Evolutionary conservation across 768 basidiomycete genomes (phyloP).

Genomic region (Kwoniella shandongensis): DNA sequence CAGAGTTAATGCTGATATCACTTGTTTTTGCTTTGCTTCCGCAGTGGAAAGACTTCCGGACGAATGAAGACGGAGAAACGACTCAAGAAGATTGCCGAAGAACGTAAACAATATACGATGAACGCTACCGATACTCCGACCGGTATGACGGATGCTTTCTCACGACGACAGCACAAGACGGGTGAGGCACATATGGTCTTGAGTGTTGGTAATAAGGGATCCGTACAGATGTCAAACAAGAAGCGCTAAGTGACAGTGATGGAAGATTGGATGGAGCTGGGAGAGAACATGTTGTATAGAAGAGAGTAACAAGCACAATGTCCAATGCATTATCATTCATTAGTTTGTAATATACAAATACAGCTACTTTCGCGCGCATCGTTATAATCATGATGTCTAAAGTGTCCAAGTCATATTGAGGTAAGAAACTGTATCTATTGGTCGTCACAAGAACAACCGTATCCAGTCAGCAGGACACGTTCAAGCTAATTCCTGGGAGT

Average conservation of each 20-base stretch:
- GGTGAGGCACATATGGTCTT: conserved; percentile 96
- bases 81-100: conserved; percentile 94
- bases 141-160: conserved; percentile 92
- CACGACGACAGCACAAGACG: conserved; percentile 85
- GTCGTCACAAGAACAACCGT: too few species aligned
- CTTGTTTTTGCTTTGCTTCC: neutral
- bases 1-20: too few species aligned
- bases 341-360: too few species aligned
- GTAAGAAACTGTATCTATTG: too few species aligned
- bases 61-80: conserved; percentile 97
- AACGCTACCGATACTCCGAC: conserved; percentile 90
- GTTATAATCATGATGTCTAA: too few species aligned
- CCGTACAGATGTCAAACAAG: conserved; percentile 48
- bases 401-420: too few species aligned
- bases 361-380: too few species aligned
- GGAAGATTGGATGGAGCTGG: too few species aligned
- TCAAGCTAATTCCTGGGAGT: neutral
- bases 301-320: neutral
- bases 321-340: too few species aligned
- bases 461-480: too few species aligned
- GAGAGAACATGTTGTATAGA: too few species aligned
- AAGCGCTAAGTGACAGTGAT: conserved; percentile 5
- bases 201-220: conserved; percentile 91
- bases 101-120: conserved; percentile 92
- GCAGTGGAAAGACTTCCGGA: conserved; percentile 82